Percentiles rank a stretch among this genome's conserved stretches.
These are phyloP conservation scores for Mucuna pruriens DNA, from an alignment of 306 rosid genomes.

Conservation along the genomic window DNA sequence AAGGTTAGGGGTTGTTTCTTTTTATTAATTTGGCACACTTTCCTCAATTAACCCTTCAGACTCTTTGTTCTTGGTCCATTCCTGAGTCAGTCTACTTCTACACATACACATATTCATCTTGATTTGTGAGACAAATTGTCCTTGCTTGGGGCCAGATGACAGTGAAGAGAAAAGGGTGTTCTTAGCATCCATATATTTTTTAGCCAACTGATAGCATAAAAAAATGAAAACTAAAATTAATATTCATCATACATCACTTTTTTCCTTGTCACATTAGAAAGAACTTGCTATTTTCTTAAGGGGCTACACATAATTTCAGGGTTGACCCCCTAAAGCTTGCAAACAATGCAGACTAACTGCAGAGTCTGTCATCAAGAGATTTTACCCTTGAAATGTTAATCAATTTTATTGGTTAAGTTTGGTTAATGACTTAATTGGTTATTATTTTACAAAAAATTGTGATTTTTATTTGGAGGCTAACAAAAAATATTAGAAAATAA, in stretches of 20 bases:
- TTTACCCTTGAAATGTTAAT: too few relatives aligned
- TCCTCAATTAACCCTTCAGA: not conserved
- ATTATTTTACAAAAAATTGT: too few relatives aligned
- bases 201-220: not conserved
- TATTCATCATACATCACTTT: not conserved
- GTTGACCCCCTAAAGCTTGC: not conserved
- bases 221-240: not conserved
- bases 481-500: too few relatives aligned
- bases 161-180: not conserved
- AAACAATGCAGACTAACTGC: not conserved
- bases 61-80: not conserved
- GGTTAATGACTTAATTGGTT: too few relatives aligned
- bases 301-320: not conserved
- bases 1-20: not conserved
- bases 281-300: not conserved
- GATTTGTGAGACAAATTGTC: not conserved
- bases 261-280: not conserved
- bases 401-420: too few relatives aligned
- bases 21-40: not conserved
- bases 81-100: not conserved
- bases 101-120: not conserved
- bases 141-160: not conserved
- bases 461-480: too few relatives aligned
- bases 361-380: not conserved
- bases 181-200: not conserved